Evolutionary conservation across 306 rosid genomes (phyloP).

Genomic region (Sindora glabra): DNA sequence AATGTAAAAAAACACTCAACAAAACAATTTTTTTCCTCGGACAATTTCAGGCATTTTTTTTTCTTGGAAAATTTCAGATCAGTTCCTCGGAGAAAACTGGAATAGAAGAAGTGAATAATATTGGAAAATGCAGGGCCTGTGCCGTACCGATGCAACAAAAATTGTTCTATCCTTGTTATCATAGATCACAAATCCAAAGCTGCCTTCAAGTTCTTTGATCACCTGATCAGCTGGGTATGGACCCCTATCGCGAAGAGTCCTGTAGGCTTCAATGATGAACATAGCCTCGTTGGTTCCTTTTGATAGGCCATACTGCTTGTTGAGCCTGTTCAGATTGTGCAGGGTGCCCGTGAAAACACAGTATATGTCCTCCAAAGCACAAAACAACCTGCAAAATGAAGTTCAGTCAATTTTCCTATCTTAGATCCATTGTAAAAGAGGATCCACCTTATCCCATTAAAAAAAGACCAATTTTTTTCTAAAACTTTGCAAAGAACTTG

Average conservation of each 20-base stretch:
- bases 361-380: constrained; percentile 69
- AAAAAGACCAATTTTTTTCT: no score
- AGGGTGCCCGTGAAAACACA: constrained; percentile 68
- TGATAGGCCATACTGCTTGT: constrained; percentile 70
- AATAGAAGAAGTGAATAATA: no score
- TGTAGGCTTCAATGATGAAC: constrained; percentile 67
- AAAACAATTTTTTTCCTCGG: no score
- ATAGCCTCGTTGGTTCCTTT: constrained; percentile 71
- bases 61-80: no score
- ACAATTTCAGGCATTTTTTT: no score
- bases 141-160: constrained; percentile 75
- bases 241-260: constrained; percentile 83
- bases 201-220: constrained; percentile 77
- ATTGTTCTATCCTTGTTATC: constrained; percentile 55
- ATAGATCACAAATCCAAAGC: constrained; percentile 68
- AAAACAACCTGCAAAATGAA: constrained; percentile 55
- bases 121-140: no score
- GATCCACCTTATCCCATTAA: no score
- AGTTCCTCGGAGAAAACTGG: no score
- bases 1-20: no score
- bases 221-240: constrained; percentile 98
- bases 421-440: neutral
- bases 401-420: neutral
- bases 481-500: no score
- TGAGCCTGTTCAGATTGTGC: constrained; percentile 58